These are phyloP conservation scores for Lentinula novae-zelandiae DNA, from an alignment of 1,284 basidiomycete species.

Conservation along the genomic window DNA sequence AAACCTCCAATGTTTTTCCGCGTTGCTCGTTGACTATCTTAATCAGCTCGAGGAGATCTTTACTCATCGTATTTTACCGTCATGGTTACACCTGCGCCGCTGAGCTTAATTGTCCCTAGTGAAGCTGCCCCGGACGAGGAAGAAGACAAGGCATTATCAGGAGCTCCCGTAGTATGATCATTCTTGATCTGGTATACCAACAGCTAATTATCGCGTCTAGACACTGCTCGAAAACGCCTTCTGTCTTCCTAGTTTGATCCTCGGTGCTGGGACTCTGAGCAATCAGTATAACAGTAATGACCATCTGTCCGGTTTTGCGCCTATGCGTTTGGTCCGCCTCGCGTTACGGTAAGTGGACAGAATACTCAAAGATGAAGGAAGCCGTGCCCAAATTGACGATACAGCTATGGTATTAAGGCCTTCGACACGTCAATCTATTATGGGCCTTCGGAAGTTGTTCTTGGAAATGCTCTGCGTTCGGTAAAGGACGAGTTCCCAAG, in stretches of 20 bases:
- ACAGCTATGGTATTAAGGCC: conserved; percentile 82
- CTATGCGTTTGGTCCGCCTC: conserved; percentile 72
- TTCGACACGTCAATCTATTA: conserved; percentile 93
- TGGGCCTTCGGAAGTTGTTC: conserved; percentile 85
- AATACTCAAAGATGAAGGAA: neutral
- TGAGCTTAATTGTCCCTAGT: conserved; percentile 25
- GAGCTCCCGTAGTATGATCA: conserved; percentile 31
- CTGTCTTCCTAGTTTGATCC: conserved; percentile 48
- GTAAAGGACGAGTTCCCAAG: conserved; percentile 75
- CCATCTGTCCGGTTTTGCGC: conserved; percentile 55
- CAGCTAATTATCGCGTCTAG: neutral
- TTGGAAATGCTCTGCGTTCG: conserved; percentile 72
- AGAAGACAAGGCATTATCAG: conserved; percentile 47
- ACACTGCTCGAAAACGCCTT: neutral
- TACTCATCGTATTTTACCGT: neutral
- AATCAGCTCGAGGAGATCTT: neutral
- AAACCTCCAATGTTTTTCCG: neutral
- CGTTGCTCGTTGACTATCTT: neutral
- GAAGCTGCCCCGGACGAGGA: conserved; percentile 38
- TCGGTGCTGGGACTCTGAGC: conserved; percentile 74
- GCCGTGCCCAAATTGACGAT: neutral
- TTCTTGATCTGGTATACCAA: neutral
- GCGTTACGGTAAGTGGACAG: conserved; percentile 60
- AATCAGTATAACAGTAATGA: conserved; percentile 68
- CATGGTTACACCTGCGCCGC: conserved; percentile 6